phyloP scores from a whole-genome alignment of 495 filamentous ascomycete species.

The Staphylotrichum longicolle region DNA sequence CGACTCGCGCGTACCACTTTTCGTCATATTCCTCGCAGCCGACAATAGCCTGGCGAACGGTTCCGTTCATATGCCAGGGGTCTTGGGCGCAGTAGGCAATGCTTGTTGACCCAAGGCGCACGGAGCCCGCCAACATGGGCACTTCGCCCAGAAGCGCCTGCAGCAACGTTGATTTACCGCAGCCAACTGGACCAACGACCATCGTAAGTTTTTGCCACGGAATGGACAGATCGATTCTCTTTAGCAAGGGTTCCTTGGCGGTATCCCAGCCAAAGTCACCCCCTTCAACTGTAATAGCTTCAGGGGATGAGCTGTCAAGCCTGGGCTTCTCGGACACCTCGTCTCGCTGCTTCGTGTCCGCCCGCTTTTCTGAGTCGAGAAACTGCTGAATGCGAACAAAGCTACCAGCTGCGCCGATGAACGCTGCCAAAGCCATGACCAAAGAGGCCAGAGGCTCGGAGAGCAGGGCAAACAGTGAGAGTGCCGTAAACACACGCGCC shows the following conservation, averaged over 20 bases:
- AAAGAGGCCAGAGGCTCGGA: slow-evolving; percentile 56
- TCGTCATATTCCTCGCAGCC: slow-evolving; percentile 31
- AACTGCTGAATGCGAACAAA: slow-evolving; percentile 61
- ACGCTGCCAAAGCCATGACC: slow-evolving; percentile 56
- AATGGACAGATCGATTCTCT: slow-evolving; percentile 42
- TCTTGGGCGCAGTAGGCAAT: slow-evolving; percentile 36
- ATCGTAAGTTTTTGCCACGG: slow-evolving; percentile 41
- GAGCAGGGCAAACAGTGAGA: slow-evolving; percentile 60
- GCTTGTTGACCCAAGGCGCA: slow-evolving; percentile 25
- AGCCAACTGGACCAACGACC: slow-evolving; percentile 59
- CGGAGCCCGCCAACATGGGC: slow-evolving; percentile 38
- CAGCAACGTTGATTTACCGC: slow-evolving; percentile 60
- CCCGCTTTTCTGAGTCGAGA: slow-evolving; percentile 42
- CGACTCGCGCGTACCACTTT: slow-evolving; percentile 42
- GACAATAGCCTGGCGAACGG: slow-evolving; percentile 39
- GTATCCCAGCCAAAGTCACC: slow-evolving; percentile 53
- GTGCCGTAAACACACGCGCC: slow-evolving; percentile 55
- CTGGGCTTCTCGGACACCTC: background rate
- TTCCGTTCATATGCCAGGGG: slow-evolving; percentile 39
- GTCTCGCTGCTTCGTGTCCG: slow-evolving; percentile 19
- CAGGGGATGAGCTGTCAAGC: slow-evolving; percentile 13
- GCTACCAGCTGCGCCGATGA: slow-evolving; percentile 55
- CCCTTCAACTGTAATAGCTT: slow-evolving; percentile 44
- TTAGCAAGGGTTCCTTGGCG: slow-evolving; percentile 45
- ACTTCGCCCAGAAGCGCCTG: slow-evolving; percentile 59